Percentiles rank a stretch among this genome's conserved stretches.
These are phyloP conservation scores for Musa itinerans DNA, from an alignment of 176 grass and related monocot genomes.

Conservation along the genomic window DNA sequence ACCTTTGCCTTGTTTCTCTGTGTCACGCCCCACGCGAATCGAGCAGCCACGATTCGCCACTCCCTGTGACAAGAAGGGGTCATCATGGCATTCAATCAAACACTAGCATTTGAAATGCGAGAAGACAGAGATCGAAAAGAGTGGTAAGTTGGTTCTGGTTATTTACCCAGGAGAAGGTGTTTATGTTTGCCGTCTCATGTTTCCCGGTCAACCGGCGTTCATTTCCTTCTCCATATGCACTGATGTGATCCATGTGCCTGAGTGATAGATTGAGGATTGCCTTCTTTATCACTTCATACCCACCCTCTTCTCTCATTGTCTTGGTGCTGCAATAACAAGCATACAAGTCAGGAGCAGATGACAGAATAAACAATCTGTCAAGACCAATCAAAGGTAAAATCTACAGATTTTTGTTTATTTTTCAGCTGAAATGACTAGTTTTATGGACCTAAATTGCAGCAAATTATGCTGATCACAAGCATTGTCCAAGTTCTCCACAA, in stretches of 20 bases:
- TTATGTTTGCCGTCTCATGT: conserved; percentile 94
- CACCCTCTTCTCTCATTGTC: conserved; percentile 86
- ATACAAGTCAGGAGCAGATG: not conserved
- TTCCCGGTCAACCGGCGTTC: conserved; percentile 83
- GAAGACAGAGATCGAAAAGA: not conserved
- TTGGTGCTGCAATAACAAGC: conserved; percentile 48
- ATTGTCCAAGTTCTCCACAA: too few relatives aligned
- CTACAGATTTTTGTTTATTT: too few relatives aligned
- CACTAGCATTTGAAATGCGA: not conserved
- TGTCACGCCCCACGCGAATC: conserved; percentile 87
- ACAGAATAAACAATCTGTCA: too few relatives aligned
- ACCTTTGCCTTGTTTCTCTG: conserved; percentile 93
- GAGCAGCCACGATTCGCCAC: conserved; percentile 98
- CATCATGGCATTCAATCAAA: too few relatives aligned
- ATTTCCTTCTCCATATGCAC: conserved; percentile 97
- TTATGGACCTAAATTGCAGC: too few relatives aligned
- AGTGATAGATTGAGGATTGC: conserved; percentile 95
- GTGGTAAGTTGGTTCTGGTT: not conserved
- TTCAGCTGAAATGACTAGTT: too few relatives aligned
- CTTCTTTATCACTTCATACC: conserved; percentile 86
- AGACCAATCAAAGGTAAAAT: too few relatives aligned
- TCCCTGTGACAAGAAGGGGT: conserved; percentile 34
- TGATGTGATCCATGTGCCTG: conserved; percentile 82
- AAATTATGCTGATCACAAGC: too few relatives aligned
- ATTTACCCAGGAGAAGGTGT: conserved; percentile 87